Evolutionary conservation across 2,329 filamentous ascomycete genomes (phyloP), one percentile per base, ranked within the genome.

Genomic region (Trichoderma polysporum): DNA sequence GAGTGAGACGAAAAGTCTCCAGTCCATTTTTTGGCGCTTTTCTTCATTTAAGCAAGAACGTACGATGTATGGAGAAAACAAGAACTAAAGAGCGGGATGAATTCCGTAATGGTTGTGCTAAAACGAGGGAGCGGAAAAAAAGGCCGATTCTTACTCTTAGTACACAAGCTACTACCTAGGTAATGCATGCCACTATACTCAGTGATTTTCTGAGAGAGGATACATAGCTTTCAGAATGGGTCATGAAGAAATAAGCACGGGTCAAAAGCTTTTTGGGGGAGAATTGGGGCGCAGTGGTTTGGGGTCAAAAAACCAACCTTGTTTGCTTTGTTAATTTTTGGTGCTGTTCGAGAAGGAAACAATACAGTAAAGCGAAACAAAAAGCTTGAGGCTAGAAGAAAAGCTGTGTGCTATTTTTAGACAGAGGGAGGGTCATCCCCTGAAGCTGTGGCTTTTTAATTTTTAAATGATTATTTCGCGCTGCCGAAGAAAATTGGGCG

Each of bases 361-460:
- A 53, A 31, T 12, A 25, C 17, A 22, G 47, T 41, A 49, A n/a
- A n/a, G n/a, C n/a, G n/a, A n/a, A n/a, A 13, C 22, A 17, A 27
- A 50, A 17, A 35, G 47, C 35, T 41, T 49, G 59, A 53, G 35
- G 4, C 41, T 45, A 45, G n/a, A 45, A 17, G n/a, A 19, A 45
- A 50, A 27, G 7, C 13, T 49, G 13, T 13, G 59, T 41, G 59
- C 59, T 62, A 62, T 62, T 53, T 53, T 62, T 62, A 45, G 41
- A 45, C n/a, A n/a, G n/a, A 59, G 56, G 33, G 39, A 47, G 41
- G 41, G 41, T 45, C n/a, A n/a, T n/a, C n/a, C 37, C 39, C 27
- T 39, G n/a, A 45, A 45, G 19, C 31, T 50, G 47, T 39, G 47
- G 59, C 47, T 45, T 52, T 39, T 29, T 39, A n/a, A n/a, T n/a